These are phyloP conservation scores for Ajuga chamaepitys DNA, from an alignment of 257 asterid species.

Conservation along the genomic window DNA sequence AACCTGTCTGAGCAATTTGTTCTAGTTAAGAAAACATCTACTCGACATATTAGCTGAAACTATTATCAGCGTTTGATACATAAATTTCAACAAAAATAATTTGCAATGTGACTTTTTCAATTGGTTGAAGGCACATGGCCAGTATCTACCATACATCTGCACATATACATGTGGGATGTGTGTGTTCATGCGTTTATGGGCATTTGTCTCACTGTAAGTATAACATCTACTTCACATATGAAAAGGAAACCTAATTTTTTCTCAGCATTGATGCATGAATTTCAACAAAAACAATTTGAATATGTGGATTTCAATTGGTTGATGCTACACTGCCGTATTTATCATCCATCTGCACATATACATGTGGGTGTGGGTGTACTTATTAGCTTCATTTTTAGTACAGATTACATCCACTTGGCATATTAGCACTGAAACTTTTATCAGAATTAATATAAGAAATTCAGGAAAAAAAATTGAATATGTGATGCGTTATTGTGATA, in stretches of 20 bases:
- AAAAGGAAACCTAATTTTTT: neutral
- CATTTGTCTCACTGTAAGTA: no score
- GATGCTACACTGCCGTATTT: no score
- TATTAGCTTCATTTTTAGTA: no score
- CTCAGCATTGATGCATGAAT: neutral
- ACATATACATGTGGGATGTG: no score
- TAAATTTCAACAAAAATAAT: neutral
- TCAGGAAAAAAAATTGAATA: neutral
- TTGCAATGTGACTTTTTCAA: neutral
- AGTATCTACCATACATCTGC: no score
- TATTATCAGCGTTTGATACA: neutral
- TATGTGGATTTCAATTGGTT: neutral
- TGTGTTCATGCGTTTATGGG: no score
- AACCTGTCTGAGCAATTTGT: conserved; percentile 83
- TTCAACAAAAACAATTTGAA: neutral
- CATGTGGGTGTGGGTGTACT: no score
- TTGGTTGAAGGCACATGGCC: neutral
- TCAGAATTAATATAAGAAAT: neutral
- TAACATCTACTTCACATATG: no score
- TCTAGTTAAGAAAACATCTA: conserved; percentile 31
- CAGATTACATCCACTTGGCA: no score
- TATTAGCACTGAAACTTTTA: neutral
- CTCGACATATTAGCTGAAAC: neutral
- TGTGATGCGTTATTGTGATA: no score
- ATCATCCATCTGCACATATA: no score